Evolutionary conservation across 2,329 filamentous ascomycete genomes (phyloP).

Genomic region (Chrysoporthe austroafricana): DNA sequence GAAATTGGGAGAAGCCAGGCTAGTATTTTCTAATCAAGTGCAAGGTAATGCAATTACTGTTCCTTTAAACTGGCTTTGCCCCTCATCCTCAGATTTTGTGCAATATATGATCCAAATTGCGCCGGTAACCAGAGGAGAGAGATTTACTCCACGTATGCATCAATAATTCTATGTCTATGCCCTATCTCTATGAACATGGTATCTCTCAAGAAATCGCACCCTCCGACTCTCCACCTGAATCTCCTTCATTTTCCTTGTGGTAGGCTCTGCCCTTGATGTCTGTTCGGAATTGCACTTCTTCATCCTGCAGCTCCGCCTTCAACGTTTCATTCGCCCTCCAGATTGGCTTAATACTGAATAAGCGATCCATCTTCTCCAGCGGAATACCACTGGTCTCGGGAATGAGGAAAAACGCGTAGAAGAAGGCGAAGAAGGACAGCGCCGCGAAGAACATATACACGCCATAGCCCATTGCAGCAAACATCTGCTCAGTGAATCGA

Average conservation of each 20-base stretch:
- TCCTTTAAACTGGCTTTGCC: too few species aligned
- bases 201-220: background rate
- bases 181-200: background rate
- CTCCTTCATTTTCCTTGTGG: constrained; percentile 9
- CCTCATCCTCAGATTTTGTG: too few species aligned
- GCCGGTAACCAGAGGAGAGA: too few species aligned
- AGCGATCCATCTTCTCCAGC: constrained; percentile 65
- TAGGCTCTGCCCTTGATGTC: constrained; percentile 10
- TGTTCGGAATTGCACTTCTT: constrained; percentile 41
- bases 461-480: constrained; percentile 59
- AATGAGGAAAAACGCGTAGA: constrained; percentile 65
- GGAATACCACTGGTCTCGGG: constrained; percentile 70
- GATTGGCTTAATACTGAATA: constrained; percentile 58
- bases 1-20: too few species aligned
- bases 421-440: constrained; percentile 60
- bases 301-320: constrained; percentile 46
- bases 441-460: constrained; percentile 72
- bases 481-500: constrained; percentile 70
- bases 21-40: too few species aligned
- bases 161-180: background rate
- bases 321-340: constrained; percentile 48
- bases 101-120: too few species aligned
- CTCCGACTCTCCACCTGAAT: constrained; percentile 5
- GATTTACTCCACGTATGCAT: background rate
- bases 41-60: too few species aligned